Base-by-base conservation (phyloP, 2,329 filamentous ascomycete genomes). In the Fusarium sp. region DNA sequence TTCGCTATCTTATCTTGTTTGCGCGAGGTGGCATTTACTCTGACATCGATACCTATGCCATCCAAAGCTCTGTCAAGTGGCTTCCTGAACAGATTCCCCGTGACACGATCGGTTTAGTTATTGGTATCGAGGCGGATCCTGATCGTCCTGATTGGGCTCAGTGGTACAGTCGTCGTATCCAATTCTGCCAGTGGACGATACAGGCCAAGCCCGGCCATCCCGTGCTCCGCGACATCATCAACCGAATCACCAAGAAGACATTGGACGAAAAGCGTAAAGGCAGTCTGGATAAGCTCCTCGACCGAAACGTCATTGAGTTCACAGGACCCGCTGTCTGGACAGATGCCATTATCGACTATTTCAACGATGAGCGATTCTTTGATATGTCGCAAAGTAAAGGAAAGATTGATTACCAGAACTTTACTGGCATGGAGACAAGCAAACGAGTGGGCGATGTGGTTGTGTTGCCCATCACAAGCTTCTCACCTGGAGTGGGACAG, bases 111-210 rank as follows among this genome's bases (percentile, higher is more conserved):
- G 96, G 96, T 11, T 85, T 99, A 67, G 90, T 99, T 38, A 86
- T 98, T 74, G 96, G 96, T 62, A 97, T 99, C 70, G 96, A 99
- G 82, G 96, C 96, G 6, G 96, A 99, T 77, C 94, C 96, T 1
- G 94, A 98, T 79, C 89, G 96, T 47, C 87, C 88, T 5, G 96
- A 99, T 78, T 99, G 96, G 96, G 86, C 89, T 36, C 84, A 97
- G 2, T 98, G 95, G 96, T 99, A 98, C 83, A 96, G 93, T 68
- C 91, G 96, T 62, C 89, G 95, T 68, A 94, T 99, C 65, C 96
- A 98, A 78, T 98, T 99, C 80, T 99, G 96, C 81, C 96, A 99
- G 79, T 99, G 96, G 96, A 99, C 96, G 2, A 97, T 99, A 67
- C 95, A 98, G 80, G 84, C 92, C 59, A 99, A 99, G 80, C 92